Evolutionary conservation across 2,329 filamentous ascomycete species (phyloP).

Genomic region (Juglanconis sp.): DNA sequence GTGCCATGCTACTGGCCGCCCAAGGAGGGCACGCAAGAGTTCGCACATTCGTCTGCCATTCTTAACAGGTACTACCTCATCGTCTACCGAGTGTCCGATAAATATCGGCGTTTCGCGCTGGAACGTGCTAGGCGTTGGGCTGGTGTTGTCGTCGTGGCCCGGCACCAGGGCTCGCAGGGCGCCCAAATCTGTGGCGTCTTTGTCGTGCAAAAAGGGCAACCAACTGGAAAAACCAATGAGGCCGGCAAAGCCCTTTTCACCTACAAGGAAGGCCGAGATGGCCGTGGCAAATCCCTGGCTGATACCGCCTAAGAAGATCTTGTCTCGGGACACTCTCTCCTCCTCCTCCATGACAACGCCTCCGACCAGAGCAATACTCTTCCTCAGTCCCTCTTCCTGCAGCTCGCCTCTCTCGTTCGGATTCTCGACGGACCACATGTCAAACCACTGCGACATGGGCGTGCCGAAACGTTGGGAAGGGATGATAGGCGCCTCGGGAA

Average conservation of each 20-base stretch:
- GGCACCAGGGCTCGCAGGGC: not conserved
- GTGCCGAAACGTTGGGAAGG: slow-evolving; percentile 22
- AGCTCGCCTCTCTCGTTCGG: slow-evolving; percentile 29
- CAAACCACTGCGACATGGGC: slow-evolving; percentile 20
- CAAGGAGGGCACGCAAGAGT: slow-evolving; percentile 13
- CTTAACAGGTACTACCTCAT: slow-evolving; percentile 26
- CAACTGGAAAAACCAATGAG: not conserved
- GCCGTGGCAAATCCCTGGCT: slow-evolving; percentile 11
- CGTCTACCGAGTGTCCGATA: slow-evolving; percentile 27
- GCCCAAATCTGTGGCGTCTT: not conserved
- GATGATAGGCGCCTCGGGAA: slow-evolving; percentile 22
- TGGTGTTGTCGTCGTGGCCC: not conserved
- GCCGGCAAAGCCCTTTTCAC: not conserved
- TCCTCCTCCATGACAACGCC: not conserved
- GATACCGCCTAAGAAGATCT: slow-evolving; percentile 14
- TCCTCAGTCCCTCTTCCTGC: not conserved
- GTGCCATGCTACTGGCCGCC: slow-evolving; percentile 23
- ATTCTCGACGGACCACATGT: slow-evolving; percentile 50
- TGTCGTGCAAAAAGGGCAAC: not conserved
- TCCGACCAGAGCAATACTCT: not conserved
- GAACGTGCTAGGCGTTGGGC: not conserved
- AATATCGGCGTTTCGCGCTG: slow-evolving; percentile 21
- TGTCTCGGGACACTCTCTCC: not conserved
- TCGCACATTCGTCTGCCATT: slow-evolving; percentile 24
- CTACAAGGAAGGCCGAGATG: slow-evolving; percentile 1